Base-by-base conservation (phyloP, 768 basidiomycete species). In the Leccinum olivaceopallidum region DNA sequence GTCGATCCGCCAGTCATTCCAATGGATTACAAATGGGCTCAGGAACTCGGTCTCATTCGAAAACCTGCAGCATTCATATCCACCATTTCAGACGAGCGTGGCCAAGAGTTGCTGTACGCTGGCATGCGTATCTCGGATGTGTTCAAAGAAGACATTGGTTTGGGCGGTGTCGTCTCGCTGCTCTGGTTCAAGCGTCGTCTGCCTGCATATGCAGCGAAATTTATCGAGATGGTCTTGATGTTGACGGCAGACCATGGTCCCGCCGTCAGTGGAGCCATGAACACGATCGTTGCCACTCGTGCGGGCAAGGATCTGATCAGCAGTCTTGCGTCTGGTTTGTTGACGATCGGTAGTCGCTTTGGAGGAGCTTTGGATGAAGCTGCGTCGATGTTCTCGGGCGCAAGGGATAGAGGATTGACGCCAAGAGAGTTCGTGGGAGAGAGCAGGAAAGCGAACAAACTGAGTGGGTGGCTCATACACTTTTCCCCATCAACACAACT, bases 1-100 rank as follows among this genome's bases (percentile, higher is more conserved):
- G 80, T 87, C 57, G 92, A 94, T 24, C 94, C 95, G 5, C 96
- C 96, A 10, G 87, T 91, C 59, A 98, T 98, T 73, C 96, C 96
- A n/a, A 98, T 98, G 94, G 96, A 99, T 79, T 99, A 98, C 88
- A 98, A 98, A 83, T 98, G 96, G 96, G 95, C 95, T 37, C 93
- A 95, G 79, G 94, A 97, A 79, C 88, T 98, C 58, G 96, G 96
- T 59, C 87, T 99, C 73, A 95, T 98, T 80, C 90, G 96, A 74
- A 98, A 98, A 80, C 97, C 95, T 20, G 95, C 96, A 42, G 95
- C 97, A 3, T 97, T 96, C 83, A 96, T 97, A 81, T 97, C 95
- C 34, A 97, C 97, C 65, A 99, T 98, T 78, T 97, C 95, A 53
- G 97, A 99, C 78, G 97, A 98, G 82, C 92, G 96, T 71, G 97